These are phyloP conservation scores for Nannochloropsis gaditana DNA, from an alignment of 108 stramenopile species.

Conservation along the genomic window DNA sequence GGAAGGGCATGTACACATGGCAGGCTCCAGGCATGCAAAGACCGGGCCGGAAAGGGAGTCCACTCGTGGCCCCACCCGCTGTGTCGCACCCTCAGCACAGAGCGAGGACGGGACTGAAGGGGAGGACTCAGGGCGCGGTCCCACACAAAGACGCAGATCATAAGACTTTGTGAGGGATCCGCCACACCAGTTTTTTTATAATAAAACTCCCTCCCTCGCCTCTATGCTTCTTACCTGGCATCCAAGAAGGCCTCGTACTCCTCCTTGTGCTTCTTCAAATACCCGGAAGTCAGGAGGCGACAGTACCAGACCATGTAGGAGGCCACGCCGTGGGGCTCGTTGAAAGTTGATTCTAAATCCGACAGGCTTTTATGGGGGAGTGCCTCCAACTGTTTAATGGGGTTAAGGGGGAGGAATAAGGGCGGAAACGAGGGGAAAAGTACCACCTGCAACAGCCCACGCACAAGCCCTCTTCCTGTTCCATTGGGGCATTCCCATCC, in stretches of 20 bases:
- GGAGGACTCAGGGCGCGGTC: no score
- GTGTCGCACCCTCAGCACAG: no score
- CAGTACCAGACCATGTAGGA: constrained; percentile 56
- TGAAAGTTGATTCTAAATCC: neutral
- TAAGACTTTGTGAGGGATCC: no score
- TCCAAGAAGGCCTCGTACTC: constrained; percentile 33
- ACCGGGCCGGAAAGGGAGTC: no score
- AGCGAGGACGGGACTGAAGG: no score
- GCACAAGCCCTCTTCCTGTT: no score
- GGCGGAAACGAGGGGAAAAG: neutral
- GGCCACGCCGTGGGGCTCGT: constrained; percentile 34
- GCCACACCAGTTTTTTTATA: no score
- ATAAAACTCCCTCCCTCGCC: neutral
- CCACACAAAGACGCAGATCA: no score
- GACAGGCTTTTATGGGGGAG: neutral
- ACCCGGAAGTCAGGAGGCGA: constrained; percentile 50
- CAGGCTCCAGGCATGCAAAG: no score
- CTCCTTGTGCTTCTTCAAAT: constrained; percentile 49
- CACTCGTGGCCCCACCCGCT: no score
- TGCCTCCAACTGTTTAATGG: neutral
- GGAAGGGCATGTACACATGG: no score
- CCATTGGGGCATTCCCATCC: neutral
- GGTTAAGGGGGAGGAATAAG: neutral
- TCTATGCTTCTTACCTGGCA: neutral
- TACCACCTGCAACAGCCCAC: no score